These are phyloP conservation scores for Blastocystis sp. DNA, from an alignment of 352 stramenopile species.

Conservation along the genomic window DNA sequence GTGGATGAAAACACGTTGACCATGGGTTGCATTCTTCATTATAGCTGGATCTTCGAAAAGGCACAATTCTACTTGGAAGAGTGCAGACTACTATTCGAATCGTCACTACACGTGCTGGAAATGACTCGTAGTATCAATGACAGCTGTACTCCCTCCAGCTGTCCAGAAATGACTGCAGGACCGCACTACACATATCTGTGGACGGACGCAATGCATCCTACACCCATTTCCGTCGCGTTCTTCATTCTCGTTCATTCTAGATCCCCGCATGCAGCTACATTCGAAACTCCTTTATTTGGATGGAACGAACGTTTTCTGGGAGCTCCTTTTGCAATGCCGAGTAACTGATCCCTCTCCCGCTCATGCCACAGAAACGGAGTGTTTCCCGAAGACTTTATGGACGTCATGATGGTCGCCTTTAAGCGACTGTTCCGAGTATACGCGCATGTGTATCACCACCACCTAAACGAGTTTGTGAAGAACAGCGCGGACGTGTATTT, in stretches of 20 bases:
- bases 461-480: slow-evolving; percentile 74
- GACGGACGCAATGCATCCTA: slow-evolving; percentile 53
- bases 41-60: slow-evolving; percentile 57
- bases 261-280: slow-evolving; percentile 53
- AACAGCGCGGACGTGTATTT: slow-evolving; percentile 81
- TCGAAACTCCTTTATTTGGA: background rate
- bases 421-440: slow-evolving; percentile 82
- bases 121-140: slow-evolving; percentile 9
- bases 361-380: background rate
- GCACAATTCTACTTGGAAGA: slow-evolving; percentile 13
- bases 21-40: background rate
- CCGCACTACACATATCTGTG: slow-evolving; percentile 69
- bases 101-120: background rate
- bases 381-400: slow-evolving; percentile 62
- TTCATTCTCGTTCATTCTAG: background rate
- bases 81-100: slow-evolving; percentile 40
- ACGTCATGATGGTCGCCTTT: slow-evolving; percentile 75
- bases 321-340: background rate
- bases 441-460: slow-evolving; percentile 83
- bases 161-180: slow-evolving; percentile 66
- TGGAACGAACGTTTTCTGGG: background rate
- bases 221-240: slow-evolving; percentile 17
- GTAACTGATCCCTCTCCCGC: background rate
- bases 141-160: slow-evolving; percentile 11
- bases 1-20: background rate